Conservation (phyloP, 108 stramenopile genomes). For the Mayamaea pseudoterrestris region DNA sequence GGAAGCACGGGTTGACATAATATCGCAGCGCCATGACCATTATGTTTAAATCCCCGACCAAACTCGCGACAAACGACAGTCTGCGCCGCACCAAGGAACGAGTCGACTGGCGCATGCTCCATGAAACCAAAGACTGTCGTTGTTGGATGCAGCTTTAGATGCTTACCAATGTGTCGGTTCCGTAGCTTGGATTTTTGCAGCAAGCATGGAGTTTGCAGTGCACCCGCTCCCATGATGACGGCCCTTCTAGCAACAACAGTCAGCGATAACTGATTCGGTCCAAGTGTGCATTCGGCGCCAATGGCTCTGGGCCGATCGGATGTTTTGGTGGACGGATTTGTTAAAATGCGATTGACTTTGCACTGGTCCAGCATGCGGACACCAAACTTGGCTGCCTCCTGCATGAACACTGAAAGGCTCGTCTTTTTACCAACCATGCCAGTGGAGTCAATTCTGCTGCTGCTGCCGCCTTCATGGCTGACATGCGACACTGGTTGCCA, state of each 20-base stretch:
- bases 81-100: slow-evolving; percentile 14
- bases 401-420: too few relatives aligned
- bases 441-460: too few relatives aligned
- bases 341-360: too few relatives aligned
- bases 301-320: too few relatives aligned
- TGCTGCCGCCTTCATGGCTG: too few relatives aligned
- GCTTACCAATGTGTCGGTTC: slow-evolving; percentile 33
- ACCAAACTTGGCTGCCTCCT: too few relatives aligned
- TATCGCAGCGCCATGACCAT: slow-evolving; percentile 34
- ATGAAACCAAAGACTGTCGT: slow-evolving; percentile 16
- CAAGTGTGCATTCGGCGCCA: too few relatives aligned
- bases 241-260: slow-evolving; percentile 3
- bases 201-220: slow-evolving; percentile 37
- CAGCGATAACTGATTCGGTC: too few relatives aligned
- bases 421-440: too few relatives aligned
- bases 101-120: slow-evolving; percentile 3
- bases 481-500: too few relatives aligned
- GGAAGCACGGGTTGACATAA: slow-evolving; percentile 40
- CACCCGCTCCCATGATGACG: slow-evolving; percentile 34
- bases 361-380: too few relatives aligned
- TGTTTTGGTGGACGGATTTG: too few relatives aligned
- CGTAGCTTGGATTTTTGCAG: slow-evolving; percentile 28
- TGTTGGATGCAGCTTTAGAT: slow-evolving; percentile 39
- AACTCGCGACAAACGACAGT: slow-evolving; percentile 18
- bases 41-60: background rate